Percentiles rank a stretch among this genome's conserved stretches.
Evolutionary conservation across 495 filamentous ascomycete genomes (phyloP).

Genomic region (Pseudoneurospora amorphoporcata): DNA sequence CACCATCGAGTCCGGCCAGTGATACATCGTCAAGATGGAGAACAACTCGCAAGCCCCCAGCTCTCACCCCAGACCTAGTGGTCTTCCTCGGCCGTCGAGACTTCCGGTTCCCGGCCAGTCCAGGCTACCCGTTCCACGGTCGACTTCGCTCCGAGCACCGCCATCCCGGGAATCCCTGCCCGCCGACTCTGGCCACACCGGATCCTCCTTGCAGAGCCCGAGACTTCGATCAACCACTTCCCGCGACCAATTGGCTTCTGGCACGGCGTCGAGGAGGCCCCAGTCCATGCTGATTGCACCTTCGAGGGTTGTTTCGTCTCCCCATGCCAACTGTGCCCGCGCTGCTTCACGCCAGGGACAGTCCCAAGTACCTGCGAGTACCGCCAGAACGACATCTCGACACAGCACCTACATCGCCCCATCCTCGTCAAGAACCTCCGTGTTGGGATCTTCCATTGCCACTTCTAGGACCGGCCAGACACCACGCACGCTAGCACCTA

Average conservation of each 20-base stretch:
- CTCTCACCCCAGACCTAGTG: slow-evolving; percentile 11
- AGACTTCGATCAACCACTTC: slow-evolving; percentile 32
- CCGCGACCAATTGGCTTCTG: slow-evolving; percentile 28
- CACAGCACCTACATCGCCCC: not conserved
- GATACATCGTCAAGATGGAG: slow-evolving; percentile 22
- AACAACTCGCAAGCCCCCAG: slow-evolving; percentile 7
- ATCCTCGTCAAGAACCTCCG: not conserved
- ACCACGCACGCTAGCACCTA: not conserved
- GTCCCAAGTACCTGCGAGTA: not conserved
- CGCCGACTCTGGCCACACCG: not conserved
- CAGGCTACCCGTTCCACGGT: slow-evolving; percentile 20
- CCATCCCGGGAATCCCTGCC: slow-evolving; percentile 21
- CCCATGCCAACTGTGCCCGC: slow-evolving; percentile 5
- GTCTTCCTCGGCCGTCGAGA: slow-evolving; percentile 20
- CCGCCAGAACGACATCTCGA: not conserved
- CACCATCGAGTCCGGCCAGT: not conserved
- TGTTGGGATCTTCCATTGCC: not conserved
- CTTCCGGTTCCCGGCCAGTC: slow-evolving; percentile 15
- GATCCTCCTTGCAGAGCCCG: slow-evolving; percentile 22
- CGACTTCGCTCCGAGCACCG: slow-evolving; percentile 18
- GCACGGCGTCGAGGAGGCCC: slow-evolving; percentile 2
- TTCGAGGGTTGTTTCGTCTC: slow-evolving; percentile 16
- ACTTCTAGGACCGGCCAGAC: not conserved
- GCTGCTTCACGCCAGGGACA: not conserved
- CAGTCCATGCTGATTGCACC: not conserved